phyloP scores from a whole-genome alignment of 2,329 filamentous ascomycete species.

The Simplicillium sp. region DNA sequence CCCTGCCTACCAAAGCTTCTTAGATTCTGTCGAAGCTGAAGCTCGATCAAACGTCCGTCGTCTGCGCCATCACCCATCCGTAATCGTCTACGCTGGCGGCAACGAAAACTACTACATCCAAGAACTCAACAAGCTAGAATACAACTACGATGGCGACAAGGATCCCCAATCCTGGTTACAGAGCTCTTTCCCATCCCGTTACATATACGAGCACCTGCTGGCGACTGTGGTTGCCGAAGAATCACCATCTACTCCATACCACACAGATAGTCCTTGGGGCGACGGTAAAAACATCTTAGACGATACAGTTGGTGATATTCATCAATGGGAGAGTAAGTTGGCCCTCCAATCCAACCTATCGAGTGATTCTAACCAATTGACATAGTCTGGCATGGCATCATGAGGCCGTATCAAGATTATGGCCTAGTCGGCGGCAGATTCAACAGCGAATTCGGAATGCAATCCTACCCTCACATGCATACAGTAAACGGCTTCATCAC shows the following conservation, averaged over 20 bases:
- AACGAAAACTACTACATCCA: constrained; percentile 75
- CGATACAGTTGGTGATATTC: constrained; percentile 65
- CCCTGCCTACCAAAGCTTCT: constrained; percentile 51
- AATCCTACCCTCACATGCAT: constrained; percentile 54
- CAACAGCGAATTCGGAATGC: constrained; percentile 56
- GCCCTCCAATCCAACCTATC: no score
- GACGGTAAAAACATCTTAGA: constrained; percentile 47
- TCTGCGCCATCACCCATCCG: constrained; percentile 48
- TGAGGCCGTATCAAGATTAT: constrained; percentile 69
- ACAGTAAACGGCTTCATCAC: constrained; percentile 60
- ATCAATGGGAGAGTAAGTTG: constrained; percentile 51
- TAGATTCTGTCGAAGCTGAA: constrained; percentile 51
- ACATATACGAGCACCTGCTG: constrained; percentile 69
- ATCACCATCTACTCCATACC: constrained; percentile 56
- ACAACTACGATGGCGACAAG: constrained; percentile 59
- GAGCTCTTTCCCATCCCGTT: constrained; percentile 64
- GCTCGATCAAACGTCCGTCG: constrained; percentile 51
- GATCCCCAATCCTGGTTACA: constrained; percentile 65
- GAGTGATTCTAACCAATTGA: neutral
- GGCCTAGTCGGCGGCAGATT: constrained; percentile 23
- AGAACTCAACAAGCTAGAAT: constrained; percentile 57
- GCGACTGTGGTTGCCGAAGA: constrained; percentile 54
- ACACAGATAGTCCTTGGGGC: constrained; percentile 66
- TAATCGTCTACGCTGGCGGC: constrained; percentile 71
- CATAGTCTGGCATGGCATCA: constrained; percentile 59